Conservation (phyloP, 2,329 filamentous ascomycete genomes). For the Didymellaceae sp. region DNA sequence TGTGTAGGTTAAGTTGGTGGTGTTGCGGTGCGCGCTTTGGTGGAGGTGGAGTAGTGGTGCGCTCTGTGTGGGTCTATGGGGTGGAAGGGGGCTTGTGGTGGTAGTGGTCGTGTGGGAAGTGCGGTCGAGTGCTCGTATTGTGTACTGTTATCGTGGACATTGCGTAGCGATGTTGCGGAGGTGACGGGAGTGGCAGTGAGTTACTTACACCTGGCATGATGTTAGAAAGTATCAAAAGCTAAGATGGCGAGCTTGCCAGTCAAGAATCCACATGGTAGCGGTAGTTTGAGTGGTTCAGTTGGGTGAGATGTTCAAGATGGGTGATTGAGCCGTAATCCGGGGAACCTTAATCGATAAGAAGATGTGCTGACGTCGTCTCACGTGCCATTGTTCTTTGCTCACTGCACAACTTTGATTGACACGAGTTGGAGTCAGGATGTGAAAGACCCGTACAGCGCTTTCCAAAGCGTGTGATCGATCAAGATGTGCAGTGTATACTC, state of each 20-base stretch:
- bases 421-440: too few relatives aligned
- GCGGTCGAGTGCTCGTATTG: neutral
- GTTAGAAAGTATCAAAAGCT: constrained; percentile 16
- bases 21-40: neutral
- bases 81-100: neutral
- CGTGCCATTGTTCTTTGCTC: too few relatives aligned
- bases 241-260: constrained; percentile 66
- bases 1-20: neutral
- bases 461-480: too few relatives aligned
- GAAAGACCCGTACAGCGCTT: too few relatives aligned
- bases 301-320: neutral
- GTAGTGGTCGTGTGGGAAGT: too few relatives aligned
- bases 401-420: too few relatives aligned
- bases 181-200: constrained; percentile 6
- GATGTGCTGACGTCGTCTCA: constrained; percentile 19
- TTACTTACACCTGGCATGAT: constrained; percentile 42
- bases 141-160: too few relatives aligned
- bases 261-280: constrained; percentile 81
- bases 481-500: too few relatives aligned
- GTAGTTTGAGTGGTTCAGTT: neutral
- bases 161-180: too few relatives aligned
- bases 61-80: neutral
- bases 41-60: neutral
- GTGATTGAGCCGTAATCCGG: neutral
- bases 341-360: constrained; percentile 6